Percentiles rank a stretch among this genome's conserved stretches.
Conservation (phyloP, 495 filamentous ascomycete genomes). For the Aspergillus sclerotioniger region DNA sequence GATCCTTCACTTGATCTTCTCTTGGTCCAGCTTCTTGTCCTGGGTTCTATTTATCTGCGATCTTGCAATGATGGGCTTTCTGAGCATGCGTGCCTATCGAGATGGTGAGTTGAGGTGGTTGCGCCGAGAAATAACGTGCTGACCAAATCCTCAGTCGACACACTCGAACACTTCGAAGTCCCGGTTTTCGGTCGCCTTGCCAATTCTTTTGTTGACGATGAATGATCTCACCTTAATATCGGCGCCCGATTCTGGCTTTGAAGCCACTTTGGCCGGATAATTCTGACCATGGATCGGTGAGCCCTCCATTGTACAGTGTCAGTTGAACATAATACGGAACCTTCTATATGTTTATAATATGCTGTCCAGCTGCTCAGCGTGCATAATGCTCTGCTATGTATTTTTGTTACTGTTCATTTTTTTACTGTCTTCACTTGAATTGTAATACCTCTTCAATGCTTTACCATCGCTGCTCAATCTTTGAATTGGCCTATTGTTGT, state of each 20-base stretch:
- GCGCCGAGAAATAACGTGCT: neutral
- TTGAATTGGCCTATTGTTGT: neutral
- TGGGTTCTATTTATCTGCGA: slow-evolving; percentile 80
- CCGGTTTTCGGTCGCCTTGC: slow-evolving; percentile 76
- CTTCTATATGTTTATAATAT: neutral
- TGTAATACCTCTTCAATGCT: neutral
- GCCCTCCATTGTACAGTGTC: slow-evolving; percentile 12
- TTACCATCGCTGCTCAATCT: neutral
- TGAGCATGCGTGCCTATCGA: slow-evolving; percentile 75
- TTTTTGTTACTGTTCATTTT: neutral
- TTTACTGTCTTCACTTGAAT: neutral
- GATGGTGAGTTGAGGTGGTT: slow-evolving; percentile 58
- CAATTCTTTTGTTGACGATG: slow-evolving; percentile 88
- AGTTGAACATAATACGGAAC: neutral
- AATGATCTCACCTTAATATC: slow-evolving; percentile 55
- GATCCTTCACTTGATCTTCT: slow-evolving; percentile 78
- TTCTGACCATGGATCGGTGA: neutral
- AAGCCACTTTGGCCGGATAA: neutral
- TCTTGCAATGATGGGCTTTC: slow-evolving; percentile 69
- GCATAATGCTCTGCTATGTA: neutral
- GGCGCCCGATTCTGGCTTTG: neutral
- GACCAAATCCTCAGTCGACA: slow-evolving; percentile 58
- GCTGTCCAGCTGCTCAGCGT: neutral
- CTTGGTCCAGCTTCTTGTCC: slow-evolving; percentile 77
- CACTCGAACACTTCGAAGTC: slow-evolving; percentile 87